A percentile compares a stretch with the other conserved stretches of the same genome.
phyloP scores from a whole-genome alignment of 1,284 basidiomycete genomes.

The Exsudoporus floridanus region DNA sequence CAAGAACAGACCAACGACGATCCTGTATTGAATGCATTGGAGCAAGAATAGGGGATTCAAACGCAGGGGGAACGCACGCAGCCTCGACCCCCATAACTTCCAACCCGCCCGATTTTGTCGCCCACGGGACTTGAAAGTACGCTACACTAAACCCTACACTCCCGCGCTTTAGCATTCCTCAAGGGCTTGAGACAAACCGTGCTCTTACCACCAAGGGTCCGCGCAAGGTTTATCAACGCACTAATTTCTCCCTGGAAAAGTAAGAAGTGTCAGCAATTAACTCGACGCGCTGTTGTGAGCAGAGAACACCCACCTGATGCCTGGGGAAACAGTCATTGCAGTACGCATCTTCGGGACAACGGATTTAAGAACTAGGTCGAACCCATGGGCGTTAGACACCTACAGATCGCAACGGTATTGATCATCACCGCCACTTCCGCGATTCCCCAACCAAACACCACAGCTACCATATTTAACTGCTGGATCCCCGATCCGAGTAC shows the following conservation, averaged over 20 bases:
- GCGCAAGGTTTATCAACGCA: slow-evolving; percentile 51
- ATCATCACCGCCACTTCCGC: slow-evolving; percentile 62
- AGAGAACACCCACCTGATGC: slow-evolving; percentile 23
- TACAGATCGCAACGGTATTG: slow-evolving; percentile 63
- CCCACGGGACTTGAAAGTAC: slow-evolving; percentile 59
- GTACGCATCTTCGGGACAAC: slow-evolving; percentile 45
- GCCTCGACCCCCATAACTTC: slow-evolving; percentile 52
- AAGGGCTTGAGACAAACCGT: neutral
- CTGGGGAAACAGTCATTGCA: slow-evolving; percentile 48
- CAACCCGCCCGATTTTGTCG: slow-evolving; percentile 46
- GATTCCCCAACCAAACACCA: slow-evolving; percentile 70
- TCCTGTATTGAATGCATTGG: slow-evolving; percentile 23
- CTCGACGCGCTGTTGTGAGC: neutral
- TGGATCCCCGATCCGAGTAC: slow-evolving; percentile 59
- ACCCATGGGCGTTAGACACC: slow-evolving; percentile 18
- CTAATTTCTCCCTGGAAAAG: slow-evolving; percentile 48
- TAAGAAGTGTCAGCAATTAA: neutral
- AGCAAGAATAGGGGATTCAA: neutral
- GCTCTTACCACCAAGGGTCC: slow-evolving; percentile 44
- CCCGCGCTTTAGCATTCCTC: neutral
- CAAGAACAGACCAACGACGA: slow-evolving; percentile 48
- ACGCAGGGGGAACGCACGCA: slow-evolving; percentile 33
- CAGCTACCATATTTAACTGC: slow-evolving; percentile 51
- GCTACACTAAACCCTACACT: slow-evolving; percentile 48
- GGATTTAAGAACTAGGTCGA: neutral